A percentile compares a stretch with the other conserved stretches of the same genome.
Conservation (phyloP, 2,329 filamentous ascomycete species). For the Teratosphaeriaceae sp. region DNA sequence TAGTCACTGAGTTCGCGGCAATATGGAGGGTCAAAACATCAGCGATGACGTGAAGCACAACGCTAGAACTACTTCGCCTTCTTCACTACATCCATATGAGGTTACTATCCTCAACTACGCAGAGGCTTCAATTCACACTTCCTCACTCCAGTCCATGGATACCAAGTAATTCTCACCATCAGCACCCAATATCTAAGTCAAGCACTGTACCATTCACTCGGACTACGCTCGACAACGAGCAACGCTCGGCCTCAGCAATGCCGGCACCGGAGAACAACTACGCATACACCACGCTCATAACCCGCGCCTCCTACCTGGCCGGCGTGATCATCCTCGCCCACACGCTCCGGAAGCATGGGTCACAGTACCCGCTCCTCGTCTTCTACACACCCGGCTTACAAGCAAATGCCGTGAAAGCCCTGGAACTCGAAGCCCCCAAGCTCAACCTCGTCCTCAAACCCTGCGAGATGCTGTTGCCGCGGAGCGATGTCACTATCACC, state of each 20-base stretch:
- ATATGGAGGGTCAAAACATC: no score
- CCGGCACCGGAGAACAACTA: conserved; percentile 13
- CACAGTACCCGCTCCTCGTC: conserved; percentile 44
- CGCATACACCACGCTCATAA: conserved; percentile 47
- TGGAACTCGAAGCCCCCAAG: conserved; percentile 36
- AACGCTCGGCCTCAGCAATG: neutral
- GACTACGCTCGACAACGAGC: neutral
- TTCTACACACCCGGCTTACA: conserved; percentile 42
- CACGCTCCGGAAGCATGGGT: conserved; percentile 40
- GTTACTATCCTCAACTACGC: no score
- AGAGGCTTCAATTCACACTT: no score
- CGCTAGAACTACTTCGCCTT: no score
- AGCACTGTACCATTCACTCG: neutral
- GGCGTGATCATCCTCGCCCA: conserved; percentile 47
- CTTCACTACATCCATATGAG: no score
- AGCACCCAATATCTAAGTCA: no score
- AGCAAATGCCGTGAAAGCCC: conserved; percentile 33
- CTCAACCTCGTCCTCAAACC: conserved; percentile 36
- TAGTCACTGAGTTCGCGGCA: no score
- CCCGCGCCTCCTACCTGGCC: conserved; percentile 45
- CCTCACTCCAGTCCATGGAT: no score
- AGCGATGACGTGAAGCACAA: no score
- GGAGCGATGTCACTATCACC: conserved; percentile 9
- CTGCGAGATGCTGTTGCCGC: conserved; percentile 35
- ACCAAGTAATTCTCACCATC: no score